Conservation (phyloP, 75 land plant species). For the Isoetes taiwanensis region DNA sequence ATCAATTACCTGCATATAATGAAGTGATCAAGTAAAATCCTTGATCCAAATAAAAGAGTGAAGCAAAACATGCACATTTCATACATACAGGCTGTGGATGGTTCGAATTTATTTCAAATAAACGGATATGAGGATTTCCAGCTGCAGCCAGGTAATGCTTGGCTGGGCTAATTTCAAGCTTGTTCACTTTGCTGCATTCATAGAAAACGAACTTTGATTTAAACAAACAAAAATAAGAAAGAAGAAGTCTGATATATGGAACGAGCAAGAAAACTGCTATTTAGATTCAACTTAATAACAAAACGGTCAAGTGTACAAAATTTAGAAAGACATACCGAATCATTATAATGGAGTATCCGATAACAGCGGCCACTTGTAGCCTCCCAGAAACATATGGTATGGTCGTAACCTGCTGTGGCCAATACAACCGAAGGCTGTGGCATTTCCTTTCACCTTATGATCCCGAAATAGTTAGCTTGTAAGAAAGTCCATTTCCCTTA, state of each 20-base stretch:
- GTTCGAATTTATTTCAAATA: constrained; percentile 82
- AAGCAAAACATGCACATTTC: no score
- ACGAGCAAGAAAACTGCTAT: no score
- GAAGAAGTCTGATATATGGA: no score
- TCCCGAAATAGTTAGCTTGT: no score
- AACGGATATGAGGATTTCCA: constrained; percentile 94
- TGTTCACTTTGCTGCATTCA: constrained; percentile 96
- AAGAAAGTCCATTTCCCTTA: no score
- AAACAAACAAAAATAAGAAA: no score
- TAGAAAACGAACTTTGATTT: no score
- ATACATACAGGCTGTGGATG: constrained; percentile 65
- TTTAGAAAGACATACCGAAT: constrained; percentile 47
- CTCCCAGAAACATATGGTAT: constrained; percentile 91
- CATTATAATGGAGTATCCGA: constrained; percentile 79
- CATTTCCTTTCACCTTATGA: constrained; percentile 50
- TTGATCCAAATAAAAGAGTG: no score
- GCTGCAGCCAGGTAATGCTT: constrained; percentile 84
- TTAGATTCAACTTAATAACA: no score
- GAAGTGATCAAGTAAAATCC: no score
- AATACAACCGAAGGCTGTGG: constrained; percentile 80
- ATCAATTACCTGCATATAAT: constrained; percentile 70
- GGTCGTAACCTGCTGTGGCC: constrained; percentile 93
- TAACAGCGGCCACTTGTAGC: constrained; percentile 85
- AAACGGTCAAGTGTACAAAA: no score
- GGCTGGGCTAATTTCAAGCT: constrained; percentile 85